Evolutionary conservation across 306 rosid genomes (phyloP), one percentile per base, ranked within the genome.

Genomic region (Spatholobus suberectus): DNA sequence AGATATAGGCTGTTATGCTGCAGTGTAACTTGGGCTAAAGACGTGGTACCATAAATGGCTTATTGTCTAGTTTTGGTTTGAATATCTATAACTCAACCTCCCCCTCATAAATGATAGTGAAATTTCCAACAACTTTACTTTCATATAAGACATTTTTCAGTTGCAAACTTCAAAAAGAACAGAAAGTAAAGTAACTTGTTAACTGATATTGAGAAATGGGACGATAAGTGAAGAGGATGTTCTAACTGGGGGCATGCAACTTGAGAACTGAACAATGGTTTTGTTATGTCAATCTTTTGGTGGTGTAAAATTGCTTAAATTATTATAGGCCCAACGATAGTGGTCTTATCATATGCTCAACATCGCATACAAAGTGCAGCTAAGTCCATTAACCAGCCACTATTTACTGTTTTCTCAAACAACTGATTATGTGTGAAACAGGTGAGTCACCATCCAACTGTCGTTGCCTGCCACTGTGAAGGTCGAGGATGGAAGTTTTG

Each of bases 401-500:
- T 73, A 43, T 57, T 46, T 18, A n/a, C 32, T 82, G 62, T 68
- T 74, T 82, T 57, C 62, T 69, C 79, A 9, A 70, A 49, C 29
- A 35, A 20, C 26, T 27, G 68, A 84, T 63, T 55, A 61, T 72
- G 20, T 75, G 38, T 91, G 76, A 35, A 85, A 90, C 96, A 96
- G 99, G 99, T 96, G 69, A 89, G 99, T 89, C 99, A 96, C 89
- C 98, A 96, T 80, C 99, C 99, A 34, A 96, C 99, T 6, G 90
- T 96, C 49, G 90, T 96, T 80, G 99, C 99, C 46, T 96, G 98
- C 88, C 99, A 96, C 84, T 92, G 99, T 91, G 92, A 94, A 87
- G 99, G 99, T 69, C 89, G 95, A 88, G 99, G 99, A 63, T 96
- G 99, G 99, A 96, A 84, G 86, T 96, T 94, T 84, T 96, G 97